These are phyloP conservation scores for Aureobasidium leucospermi DNA, from an alignment of 2,329 filamentous ascomycete genomes.

Conservation along the genomic window DNA sequence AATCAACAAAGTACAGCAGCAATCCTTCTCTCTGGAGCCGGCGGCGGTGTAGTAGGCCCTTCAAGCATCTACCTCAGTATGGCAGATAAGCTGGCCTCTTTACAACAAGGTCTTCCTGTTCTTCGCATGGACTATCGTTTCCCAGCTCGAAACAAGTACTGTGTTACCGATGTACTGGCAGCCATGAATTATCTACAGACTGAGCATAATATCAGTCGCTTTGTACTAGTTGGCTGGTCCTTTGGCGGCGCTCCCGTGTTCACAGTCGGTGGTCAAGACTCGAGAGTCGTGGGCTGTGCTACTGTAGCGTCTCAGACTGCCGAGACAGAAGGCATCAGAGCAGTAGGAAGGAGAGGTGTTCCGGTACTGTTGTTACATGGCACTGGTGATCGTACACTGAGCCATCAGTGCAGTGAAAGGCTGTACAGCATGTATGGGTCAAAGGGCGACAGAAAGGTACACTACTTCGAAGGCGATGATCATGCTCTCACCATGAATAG, in stretches of 20 bases:
- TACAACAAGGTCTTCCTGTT: constrained; percentile 32
- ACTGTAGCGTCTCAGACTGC: constrained; percentile 36
- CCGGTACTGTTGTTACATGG: constrained; percentile 35
- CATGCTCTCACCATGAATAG: constrained; percentile 35
- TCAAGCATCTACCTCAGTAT: constrained; percentile 35
- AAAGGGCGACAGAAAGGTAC: constrained; percentile 28
- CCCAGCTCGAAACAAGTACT: constrained; percentile 30
- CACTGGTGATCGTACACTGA: constrained; percentile 31
- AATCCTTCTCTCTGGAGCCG: constrained; percentile 33
- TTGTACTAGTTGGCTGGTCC: constrained; percentile 38
- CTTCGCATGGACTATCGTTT: constrained; percentile 36
- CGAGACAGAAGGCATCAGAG: constrained; percentile 29
- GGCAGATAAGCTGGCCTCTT: constrained; percentile 33
- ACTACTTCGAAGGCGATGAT: constrained; percentile 36
- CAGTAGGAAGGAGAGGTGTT: not conserved
- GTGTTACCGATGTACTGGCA: constrained; percentile 31
- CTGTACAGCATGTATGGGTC: constrained; percentile 30
- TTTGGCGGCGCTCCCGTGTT: constrained; percentile 38
- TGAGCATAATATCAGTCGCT: constrained; percentile 25
- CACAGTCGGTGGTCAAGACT: constrained; percentile 28
- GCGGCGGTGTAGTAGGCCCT: constrained; percentile 35
- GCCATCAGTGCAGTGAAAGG: constrained; percentile 27
- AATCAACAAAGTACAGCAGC: constrained; percentile 31
- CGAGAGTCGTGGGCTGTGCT: constrained; percentile 31
- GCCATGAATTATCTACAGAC: constrained; percentile 31